These are phyloP conservation scores for Podospora bellae-mahoneyi DNA, from an alignment of 495 filamentous ascomycete genomes.

Conservation along the genomic window DNA sequence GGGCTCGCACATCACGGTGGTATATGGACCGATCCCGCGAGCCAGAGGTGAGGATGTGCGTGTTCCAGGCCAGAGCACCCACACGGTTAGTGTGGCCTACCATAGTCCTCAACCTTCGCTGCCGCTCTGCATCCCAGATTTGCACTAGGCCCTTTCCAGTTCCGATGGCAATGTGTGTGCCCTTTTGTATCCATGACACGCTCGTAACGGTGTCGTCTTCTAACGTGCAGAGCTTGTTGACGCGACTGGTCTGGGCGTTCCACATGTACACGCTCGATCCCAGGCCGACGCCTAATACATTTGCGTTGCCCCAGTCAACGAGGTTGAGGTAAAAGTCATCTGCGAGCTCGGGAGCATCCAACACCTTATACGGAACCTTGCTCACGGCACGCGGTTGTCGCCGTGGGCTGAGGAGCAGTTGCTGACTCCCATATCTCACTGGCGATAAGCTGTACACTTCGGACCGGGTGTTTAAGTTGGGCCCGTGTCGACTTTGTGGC, in stretches of 20 bases:
- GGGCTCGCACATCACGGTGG: slow-evolving; percentile 92
- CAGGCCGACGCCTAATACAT: slow-evolving; percentile 87
- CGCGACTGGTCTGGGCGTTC: slow-evolving; percentile 81
- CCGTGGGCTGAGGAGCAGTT: slow-evolving; percentile 83
- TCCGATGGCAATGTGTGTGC: slow-evolving; percentile 91
- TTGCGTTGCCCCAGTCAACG: slow-evolving; percentile 96
- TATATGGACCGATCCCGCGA: slow-evolving; percentile 90
- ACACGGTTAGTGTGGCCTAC: slow-evolving; percentile 90
- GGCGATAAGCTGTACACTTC: slow-evolving; percentile 94
- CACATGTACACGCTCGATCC: slow-evolving; percentile 98
- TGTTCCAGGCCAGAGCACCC: slow-evolving; percentile 92
- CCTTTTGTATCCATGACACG: slow-evolving; percentile 95
- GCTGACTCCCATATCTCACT: slow-evolving; percentile 83
- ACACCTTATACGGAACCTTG: slow-evolving; percentile 95
- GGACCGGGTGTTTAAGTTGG: slow-evolving; percentile 79
- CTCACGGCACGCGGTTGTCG: slow-evolving; percentile 84
- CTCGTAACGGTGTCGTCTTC: slow-evolving; percentile 92
- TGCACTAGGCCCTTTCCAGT: slow-evolving; percentile 91
- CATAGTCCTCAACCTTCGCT: slow-evolving; percentile 86
- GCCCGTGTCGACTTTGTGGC: slow-evolving; percentile 77
- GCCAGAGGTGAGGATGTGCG: slow-evolving; percentile 93
- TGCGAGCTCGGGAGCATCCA: slow-evolving; percentile 92
- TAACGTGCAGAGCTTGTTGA: slow-evolving; percentile 89
- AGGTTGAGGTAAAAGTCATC: slow-evolving; percentile 98
- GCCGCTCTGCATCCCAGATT: slow-evolving; percentile 92